Percentiles rank a stretch among this genome's conserved stretches.
These are phyloP conservation scores for Exophiala sp. DNA, from an alignment of 2,329 filamentous ascomycete genomes.

Conservation along the genomic window DNA sequence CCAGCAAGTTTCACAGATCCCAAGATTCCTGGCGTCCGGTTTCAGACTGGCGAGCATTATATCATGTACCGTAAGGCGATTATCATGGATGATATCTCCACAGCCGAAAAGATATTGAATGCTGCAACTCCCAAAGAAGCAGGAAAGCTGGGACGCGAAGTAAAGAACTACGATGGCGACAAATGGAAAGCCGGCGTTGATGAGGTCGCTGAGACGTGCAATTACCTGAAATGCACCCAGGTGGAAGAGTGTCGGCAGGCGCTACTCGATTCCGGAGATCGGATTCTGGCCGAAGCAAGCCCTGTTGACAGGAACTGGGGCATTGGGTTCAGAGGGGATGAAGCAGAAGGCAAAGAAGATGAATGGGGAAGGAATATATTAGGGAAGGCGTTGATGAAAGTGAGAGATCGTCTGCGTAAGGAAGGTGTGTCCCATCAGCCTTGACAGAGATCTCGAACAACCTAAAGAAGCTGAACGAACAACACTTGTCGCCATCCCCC, in stretches of 20 bases:
- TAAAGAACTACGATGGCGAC: conserved; percentile 32
- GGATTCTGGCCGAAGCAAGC: conserved; percentile 36
- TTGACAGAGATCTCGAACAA: no score
- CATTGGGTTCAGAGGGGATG: conserved; percentile 33
- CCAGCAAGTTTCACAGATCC: neutral
- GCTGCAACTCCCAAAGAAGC: conserved; percentile 18
- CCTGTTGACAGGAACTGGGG: conserved; percentile 37
- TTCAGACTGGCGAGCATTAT: conserved; percentile 20
- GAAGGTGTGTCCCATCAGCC: neutral
- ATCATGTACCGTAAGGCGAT: conserved; percentile 39
- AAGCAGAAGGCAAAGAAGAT: conserved; percentile 30
- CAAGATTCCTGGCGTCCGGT: neutral
- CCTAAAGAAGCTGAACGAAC: no score
- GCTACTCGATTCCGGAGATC: conserved; percentile 32
- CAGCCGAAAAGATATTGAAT: conserved; percentile 30
- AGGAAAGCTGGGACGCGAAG: conserved; percentile 32
- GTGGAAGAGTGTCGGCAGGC: conserved; percentile 29
- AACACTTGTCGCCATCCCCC: no score
- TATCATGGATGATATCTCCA: conserved; percentile 31
- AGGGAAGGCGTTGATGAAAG: conserved; percentile 35
- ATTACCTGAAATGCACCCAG: conserved; percentile 35
- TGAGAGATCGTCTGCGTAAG: conserved; percentile 27
- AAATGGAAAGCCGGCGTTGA: conserved; percentile 31
- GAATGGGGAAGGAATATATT: conserved; percentile 35
- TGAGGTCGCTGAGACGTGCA: conserved; percentile 33